phyloP scores from a whole-genome alignment of 768 basidiomycete species.

The Pluteus cervinus region DNA sequence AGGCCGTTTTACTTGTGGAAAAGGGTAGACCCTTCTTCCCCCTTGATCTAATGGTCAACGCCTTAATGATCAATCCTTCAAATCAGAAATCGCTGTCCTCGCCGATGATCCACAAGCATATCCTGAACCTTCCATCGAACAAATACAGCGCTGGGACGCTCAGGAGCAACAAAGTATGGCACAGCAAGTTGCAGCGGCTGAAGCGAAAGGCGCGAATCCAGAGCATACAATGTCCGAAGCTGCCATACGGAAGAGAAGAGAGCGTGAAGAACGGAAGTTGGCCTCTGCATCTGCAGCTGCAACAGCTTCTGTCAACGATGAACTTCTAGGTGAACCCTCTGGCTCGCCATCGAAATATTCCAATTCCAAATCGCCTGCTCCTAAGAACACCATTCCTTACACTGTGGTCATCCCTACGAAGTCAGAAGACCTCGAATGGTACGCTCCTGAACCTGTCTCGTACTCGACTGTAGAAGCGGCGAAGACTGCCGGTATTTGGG shows the following conservation, averaged over 20 bases:
- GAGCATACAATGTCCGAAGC: slow-evolving; percentile 49
- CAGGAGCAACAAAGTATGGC: slow-evolving; percentile 39
- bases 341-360: slow-evolving; percentile 1
- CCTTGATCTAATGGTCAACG: neutral
- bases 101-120: slow-evolving; percentile 66
- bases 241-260: slow-evolving; percentile 66
- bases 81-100: slow-evolving; percentile 67
- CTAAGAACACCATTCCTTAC: slow-evolving; percentile 30
- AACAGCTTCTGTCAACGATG: neutral
- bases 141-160: slow-evolving; percentile 49
- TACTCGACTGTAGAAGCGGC: slow-evolving; percentile 59
- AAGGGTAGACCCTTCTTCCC: slow-evolving; percentile 46
- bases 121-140: slow-evolving; percentile 35
- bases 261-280: slow-evolving; percentile 46
- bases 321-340: neutral
- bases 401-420: slow-evolving; percentile 63
- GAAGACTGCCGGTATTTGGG: slow-evolving; percentile 66
- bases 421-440: slow-evolving; percentile 67
- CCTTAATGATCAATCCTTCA: slow-evolving; percentile 9
- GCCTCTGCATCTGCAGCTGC: slow-evolving; percentile 10
- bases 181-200: slow-evolving; percentile 43
- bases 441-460: slow-evolving; percentile 33
- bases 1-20: slow-evolving; percentile 81
- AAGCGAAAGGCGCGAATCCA: slow-evolving; percentile 40
- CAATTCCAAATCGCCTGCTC: slow-evolving; percentile 8